These are phyloP conservation scores for Cystobasidium pallidum DNA, from an alignment of 1,284 basidiomycete genomes.

Conservation along the genomic window DNA sequence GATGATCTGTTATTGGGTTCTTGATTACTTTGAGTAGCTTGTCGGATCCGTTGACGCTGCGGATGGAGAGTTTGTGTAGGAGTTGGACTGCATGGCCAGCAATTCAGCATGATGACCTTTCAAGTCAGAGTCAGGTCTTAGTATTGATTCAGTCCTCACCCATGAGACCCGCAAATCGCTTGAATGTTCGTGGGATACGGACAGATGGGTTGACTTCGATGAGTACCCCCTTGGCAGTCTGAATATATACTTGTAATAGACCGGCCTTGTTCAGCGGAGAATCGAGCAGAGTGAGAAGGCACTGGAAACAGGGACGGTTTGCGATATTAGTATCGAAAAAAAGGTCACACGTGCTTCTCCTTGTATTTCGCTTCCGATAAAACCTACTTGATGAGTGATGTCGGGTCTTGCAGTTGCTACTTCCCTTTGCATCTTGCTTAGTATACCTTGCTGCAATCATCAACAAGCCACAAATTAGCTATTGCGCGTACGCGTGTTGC, in stretches of 20 bases:
- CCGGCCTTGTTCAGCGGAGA: slow-evolving; percentile 98
- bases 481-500: background rate
- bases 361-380: background rate
- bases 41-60: slow-evolving; percentile 93
- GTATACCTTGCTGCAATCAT: slow-evolving; percentile 81
- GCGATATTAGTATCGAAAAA: background rate
- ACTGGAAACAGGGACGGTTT: slow-evolving; percentile 62
- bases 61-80: slow-evolving; percentile 91
- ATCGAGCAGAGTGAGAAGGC: slow-evolving; percentile 92
- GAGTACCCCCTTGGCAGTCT: slow-evolving; percentile 92
- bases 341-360: background rate
- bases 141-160: slow-evolving; percentile 62
- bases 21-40: slow-evolving; percentile 97
- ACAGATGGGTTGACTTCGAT: slow-evolving; percentile 99
- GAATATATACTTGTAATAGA: slow-evolving; percentile 95
- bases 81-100: slow-evolving; percentile 74
- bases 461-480: background rate
- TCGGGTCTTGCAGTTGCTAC: slow-evolving; percentile 97
- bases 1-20: slow-evolving; percentile 93
- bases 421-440: slow-evolving; percentile 96
- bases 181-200: slow-evolving; percentile 96
- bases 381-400: slow-evolving; percentile 91
- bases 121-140: background rate
- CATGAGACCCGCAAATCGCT: slow-evolving; percentile 98
- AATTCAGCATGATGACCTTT: background rate